phyloP scores from a whole-genome alignment of 2,329 filamentous ascomycete species.

The Orbilia blumenaviensis region DNA sequence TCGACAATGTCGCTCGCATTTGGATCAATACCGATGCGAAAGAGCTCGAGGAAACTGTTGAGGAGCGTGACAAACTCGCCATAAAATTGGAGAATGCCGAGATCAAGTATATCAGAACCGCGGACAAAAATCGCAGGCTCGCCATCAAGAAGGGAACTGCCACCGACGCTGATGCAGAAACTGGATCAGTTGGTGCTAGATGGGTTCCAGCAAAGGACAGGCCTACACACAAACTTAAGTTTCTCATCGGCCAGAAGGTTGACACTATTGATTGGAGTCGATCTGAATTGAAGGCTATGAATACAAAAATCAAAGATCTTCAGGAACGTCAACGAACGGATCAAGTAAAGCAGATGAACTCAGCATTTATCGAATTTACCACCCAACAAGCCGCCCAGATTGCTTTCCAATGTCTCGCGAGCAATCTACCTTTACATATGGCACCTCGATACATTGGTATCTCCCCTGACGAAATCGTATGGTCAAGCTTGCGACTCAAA shows the following conservation, averaged over 20 bases:
- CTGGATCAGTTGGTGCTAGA: conserved; percentile 74
- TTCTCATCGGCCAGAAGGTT: conserved; percentile 82
- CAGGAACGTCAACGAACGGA: conserved; percentile 74
- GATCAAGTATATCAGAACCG: conserved; percentile 81
- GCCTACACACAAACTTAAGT: conserved; percentile 77
- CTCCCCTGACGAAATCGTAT: conserved; percentile 83
- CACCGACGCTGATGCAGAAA: conserved; percentile 61
- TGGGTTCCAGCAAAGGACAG: conserved; percentile 79
- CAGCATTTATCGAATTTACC: conserved; percentile 90
- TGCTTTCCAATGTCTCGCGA: conserved; percentile 85
- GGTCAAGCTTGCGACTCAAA: conserved; percentile 81
- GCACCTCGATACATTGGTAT: conserved; percentile 84
- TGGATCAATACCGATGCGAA: conserved; percentile 84
- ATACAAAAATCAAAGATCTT: conserved; percentile 74
- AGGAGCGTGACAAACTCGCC: conserved; percentile 80
- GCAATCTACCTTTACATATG: conserved; percentile 88
- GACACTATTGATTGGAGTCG: conserved; percentile 94
- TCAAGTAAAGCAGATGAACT: conserved; percentile 72
- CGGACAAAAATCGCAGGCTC: conserved; percentile 77
- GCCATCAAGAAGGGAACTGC: conserved; percentile 60
- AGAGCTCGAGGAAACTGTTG: conserved; percentile 80
- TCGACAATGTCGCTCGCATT: conserved; percentile 80
- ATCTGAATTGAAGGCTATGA: conserved; percentile 76
- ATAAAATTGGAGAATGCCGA: conserved; percentile 86
- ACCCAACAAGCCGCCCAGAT: conserved; percentile 83